A percentile compares a stretch with the other conserved stretches of the same genome.
These are phyloP conservation scores for Schizothecium vesticola DNA, from an alignment of 495 filamentous ascomycete species.

Conservation along the genomic window DNA sequence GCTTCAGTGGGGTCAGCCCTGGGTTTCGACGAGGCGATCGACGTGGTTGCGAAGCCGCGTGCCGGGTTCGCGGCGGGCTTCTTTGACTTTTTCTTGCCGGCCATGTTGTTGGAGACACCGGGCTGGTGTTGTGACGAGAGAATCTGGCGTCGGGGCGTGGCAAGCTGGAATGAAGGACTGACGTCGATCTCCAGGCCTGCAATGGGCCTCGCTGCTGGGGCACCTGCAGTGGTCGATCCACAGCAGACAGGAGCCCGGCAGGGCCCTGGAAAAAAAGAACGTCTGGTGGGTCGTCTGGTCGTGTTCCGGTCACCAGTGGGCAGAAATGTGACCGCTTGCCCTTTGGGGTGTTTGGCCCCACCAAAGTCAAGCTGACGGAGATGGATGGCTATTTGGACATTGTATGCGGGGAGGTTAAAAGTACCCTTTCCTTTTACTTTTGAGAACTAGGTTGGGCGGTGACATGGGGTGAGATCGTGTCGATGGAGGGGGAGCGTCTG, in stretches of 20 bases:
- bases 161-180: not conserved
- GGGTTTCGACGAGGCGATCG: slow-evolving; percentile 67
- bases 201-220: not conserved
- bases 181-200: slow-evolving; percentile 11
- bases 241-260: slow-evolving; percentile 5
- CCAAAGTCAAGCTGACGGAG: not conserved
- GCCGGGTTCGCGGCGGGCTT: slow-evolving; percentile 79
- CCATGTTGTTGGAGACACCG: slow-evolving; percentile 46
- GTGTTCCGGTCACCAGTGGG: slow-evolving; percentile 8
- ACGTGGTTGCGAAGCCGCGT: slow-evolving; percentile 88
- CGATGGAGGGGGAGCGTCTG: not conserved
- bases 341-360: slow-evolving; percentile 18
- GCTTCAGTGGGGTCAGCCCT: slow-evolving; percentile 39
- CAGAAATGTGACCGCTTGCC: slow-evolving; percentile 30
- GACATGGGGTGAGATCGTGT: not conserved
- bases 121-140: slow-evolving; percentile 3
- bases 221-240: not conserved
- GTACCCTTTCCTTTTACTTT: not conserved
- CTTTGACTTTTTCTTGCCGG: slow-evolving; percentile 82
- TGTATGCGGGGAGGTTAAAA: not conserved
- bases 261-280: slow-evolving; percentile 9
- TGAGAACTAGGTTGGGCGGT: not conserved
- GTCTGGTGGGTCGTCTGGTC: not conserved
- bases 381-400: slow-evolving; percentile 14
- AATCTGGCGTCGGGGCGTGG: not conserved